These are phyloP conservation scores for Posidonia oceanica DNA, from an alignment of 116 monocot genomes.

Conservation along the genomic window DNA sequence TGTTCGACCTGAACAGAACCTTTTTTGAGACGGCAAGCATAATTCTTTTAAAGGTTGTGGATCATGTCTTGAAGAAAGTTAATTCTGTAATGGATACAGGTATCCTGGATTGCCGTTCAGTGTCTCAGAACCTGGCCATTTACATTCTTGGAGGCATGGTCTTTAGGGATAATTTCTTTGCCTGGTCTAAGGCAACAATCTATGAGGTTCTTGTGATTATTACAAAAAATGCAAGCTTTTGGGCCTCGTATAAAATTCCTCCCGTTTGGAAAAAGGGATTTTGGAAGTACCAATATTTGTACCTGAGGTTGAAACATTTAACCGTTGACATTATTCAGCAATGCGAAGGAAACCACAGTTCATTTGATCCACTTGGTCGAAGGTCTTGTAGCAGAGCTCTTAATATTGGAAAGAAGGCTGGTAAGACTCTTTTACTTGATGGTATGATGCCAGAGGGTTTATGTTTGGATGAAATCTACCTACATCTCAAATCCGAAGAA, in stretches of 20 bases:
- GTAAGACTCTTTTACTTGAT: constrained; percentile 6
- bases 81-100: constrained; percentile 28
- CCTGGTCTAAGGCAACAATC: constrained; percentile 34
- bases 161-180: constrained; percentile 48
- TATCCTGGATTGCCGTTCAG: constrained; percentile 28
- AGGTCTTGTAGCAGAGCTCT: neutral
- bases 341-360: constrained; percentile 6
- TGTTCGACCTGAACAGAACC: constrained; percentile 24
- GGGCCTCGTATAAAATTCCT: constrained; percentile 45
- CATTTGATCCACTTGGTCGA: constrained; percentile 4
- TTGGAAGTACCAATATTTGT: constrained; percentile 37
- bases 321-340: constrained; percentile 35
- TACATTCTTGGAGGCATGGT: constrained; percentile 32
- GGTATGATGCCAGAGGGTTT: constrained; percentile 12
- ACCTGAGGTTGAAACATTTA: constrained; percentile 28
- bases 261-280: constrained; percentile 54
- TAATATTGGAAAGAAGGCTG: constrained; percentile 5
- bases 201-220: constrained; percentile 52
- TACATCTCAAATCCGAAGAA: constrained; percentile 26
- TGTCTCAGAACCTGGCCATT: constrained; percentile 45
- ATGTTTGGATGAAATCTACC: constrained; percentile 12
- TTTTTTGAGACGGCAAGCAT: constrained; percentile 14
- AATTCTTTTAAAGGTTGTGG: constrained; percentile 28
- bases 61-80: constrained; percentile 24
- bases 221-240: constrained; percentile 48